phyloP scores from a whole-genome alignment of 306 rosid genomes.

The Quercus parvula region DNA sequence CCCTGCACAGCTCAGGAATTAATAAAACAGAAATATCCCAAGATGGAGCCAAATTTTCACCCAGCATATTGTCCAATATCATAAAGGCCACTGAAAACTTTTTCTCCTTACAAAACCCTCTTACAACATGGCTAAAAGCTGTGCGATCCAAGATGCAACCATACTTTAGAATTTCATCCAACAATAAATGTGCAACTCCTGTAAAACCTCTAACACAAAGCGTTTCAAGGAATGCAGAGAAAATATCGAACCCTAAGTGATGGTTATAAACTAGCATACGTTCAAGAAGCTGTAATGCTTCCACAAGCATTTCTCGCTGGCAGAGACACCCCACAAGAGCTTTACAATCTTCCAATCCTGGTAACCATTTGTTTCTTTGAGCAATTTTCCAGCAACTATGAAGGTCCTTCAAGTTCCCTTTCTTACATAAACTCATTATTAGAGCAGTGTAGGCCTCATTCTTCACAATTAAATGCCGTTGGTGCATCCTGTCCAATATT shows the following conservation, averaged over 20 bases:
- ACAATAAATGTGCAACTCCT: conserved; percentile 33
- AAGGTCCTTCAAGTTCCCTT: conserved; percentile 56
- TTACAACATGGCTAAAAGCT: conserved; percentile 50
- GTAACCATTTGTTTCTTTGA: conserved; percentile 54
- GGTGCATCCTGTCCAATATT: conserved; percentile 57
- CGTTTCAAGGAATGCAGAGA: conserved; percentile 47
- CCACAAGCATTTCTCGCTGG: conserved; percentile 36
- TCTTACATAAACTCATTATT: conserved; percentile 55
- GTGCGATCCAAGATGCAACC: conserved; percentile 44
- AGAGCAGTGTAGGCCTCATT: conserved; percentile 58
- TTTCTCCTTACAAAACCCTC: conserved; percentile 49
- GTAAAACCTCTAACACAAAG: conserved; percentile 48
- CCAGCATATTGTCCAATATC: conserved; percentile 54
- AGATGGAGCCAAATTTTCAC: conserved; percentile 40
- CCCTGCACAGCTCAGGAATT: conserved; percentile 62
- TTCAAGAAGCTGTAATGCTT: conserved; percentile 68
- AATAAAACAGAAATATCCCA: conserved; percentile 49
- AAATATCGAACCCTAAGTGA: conserved; percentile 41
- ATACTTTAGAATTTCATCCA: conserved; percentile 44
- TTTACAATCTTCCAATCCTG: conserved; percentile 50
- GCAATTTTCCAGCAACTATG: conserved; percentile 56
- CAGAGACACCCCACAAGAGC: conserved; percentile 49
- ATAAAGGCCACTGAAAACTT: conserved; percentile 47
- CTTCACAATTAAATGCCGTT: conserved; percentile 35
- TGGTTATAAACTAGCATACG: conserved; percentile 56